Base-by-base conservation (phyloP, 2,329 filamentous ascomycete species). In the Apiospora kogelbergensis region DNA sequence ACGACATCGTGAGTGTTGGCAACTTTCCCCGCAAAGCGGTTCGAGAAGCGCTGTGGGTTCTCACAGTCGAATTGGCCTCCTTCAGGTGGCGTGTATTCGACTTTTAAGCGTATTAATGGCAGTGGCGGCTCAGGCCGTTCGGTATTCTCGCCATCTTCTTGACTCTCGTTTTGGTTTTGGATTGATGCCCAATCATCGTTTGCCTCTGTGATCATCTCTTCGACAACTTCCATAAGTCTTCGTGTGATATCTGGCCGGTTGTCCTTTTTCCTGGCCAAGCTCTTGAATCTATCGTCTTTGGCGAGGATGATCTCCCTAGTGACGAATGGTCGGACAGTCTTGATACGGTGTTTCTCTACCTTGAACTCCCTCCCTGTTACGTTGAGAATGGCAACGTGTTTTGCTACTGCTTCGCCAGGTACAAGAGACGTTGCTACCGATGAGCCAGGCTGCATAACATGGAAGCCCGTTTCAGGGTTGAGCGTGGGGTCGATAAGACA, bases 371-470 rank as follows among this genome's bases (percentile, higher is more conserved):
- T 93, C 10, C 95, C 95, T 0, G 90, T 96, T 67, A 99, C 84
- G 73, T 86, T 96, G 65, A 98, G 79, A 24, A 99, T 91, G 1
- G 94, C 91, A 7, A 98, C 93, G 68, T 98, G 93, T 78, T 99
- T 99, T 9, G 93, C 85, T 1, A 94, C 93, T 0, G 96, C 93
- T 81, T 99, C 96, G 37, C 95, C 95, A 0, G 93, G 91, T 10
- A 96, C 90, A 0, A 99, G 84, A 0, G 96, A 98, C 1, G 96
- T 99, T 0, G 95, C 96, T 0, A 99, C 92, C 0, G 96, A 98
- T 0, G 96, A 99, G 0, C 96, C 96, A 0, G 96, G 96, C 76
- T 99, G 96, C 89, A 99, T 98, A 72, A 99, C 95, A 74, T 96
- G 90, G 74, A 99, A 99, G 0, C 91, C 92, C 64, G 91, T 97